Conservation (phyloP, 768 basidiomycete genomes). For the Lactifluus subvellereus region DNA sequence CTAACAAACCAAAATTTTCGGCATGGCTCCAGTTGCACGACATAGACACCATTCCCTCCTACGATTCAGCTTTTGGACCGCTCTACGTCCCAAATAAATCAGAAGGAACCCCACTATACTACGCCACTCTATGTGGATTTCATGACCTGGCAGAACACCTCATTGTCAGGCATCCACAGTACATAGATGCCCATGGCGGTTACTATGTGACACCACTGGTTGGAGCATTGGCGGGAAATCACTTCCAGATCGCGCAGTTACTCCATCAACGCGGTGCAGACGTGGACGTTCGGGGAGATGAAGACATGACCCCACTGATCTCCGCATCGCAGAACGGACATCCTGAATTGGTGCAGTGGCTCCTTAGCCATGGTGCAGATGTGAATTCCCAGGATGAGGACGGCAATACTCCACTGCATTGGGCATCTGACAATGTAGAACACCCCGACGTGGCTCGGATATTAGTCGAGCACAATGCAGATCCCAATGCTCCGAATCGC, state of each 20-base stretch:
- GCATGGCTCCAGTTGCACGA: background rate
- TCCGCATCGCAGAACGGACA: background rate
- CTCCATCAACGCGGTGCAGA: background rate
- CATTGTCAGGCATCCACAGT: background rate
- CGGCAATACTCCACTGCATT: background rate
- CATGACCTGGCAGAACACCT: background rate
- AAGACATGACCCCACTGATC: background rate
- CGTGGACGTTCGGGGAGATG: background rate
- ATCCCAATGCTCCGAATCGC: conserved; percentile 25
- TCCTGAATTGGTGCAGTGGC: background rate
- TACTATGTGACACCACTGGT: background rate
- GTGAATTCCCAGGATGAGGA: background rate
- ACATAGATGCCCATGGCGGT: background rate
- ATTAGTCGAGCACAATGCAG: background rate
- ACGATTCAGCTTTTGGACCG: background rate
- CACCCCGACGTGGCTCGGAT: background rate
- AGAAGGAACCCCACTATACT: background rate
- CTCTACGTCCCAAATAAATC: rapidly evolving
- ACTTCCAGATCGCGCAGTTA: background rate
- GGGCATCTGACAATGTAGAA: background rate
- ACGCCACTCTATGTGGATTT: background rate
- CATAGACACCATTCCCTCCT: background rate
- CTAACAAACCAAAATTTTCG: background rate
- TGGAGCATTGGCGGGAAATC: background rate
- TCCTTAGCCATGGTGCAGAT: background rate